A percentile compares a stretch with the other conserved stretches of the same genome.
phyloP scores from a whole-genome alignment of 768 basidiomycete genomes.

The Tricholomella constricta region DNA sequence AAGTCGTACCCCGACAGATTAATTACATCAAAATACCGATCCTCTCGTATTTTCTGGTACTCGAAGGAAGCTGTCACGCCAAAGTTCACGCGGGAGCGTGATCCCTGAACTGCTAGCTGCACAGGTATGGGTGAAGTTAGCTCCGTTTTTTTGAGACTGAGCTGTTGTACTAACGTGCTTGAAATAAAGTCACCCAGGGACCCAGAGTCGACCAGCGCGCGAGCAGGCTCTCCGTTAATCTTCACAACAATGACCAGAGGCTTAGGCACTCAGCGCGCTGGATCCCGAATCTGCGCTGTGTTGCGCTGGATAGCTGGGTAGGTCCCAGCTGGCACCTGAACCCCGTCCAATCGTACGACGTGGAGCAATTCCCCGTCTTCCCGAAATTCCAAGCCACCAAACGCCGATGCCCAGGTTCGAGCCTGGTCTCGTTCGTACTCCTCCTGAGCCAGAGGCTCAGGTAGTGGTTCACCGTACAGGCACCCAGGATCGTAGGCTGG shows the following conservation, averaged over 20 bases:
- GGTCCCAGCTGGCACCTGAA: not conserved
- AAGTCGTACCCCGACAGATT: too few species aligned
- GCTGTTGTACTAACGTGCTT: conserved; percentile 34
- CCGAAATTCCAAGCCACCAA: not conserved
- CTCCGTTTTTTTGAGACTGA: conserved; percentile 25
- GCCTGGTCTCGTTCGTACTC: not conserved
- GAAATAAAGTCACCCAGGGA: conserved; percentile 42
- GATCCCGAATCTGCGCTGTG: conserved; percentile 1
- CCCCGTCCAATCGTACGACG: not conserved
- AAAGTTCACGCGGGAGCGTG: conserved; percentile 35
- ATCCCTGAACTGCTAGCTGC: conserved; percentile 43
- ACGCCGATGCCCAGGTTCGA: not conserved
- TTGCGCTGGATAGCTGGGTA: conserved; percentile 26
- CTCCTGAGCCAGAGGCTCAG: not conserved
- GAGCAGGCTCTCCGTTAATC: conserved; percentile 33
- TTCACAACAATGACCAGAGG: conserved; percentile 32
- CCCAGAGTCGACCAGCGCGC: conserved; percentile 38
- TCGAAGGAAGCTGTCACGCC: conserved; percentile 1
- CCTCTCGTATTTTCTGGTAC: too few species aligned
- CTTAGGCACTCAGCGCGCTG: conserved; percentile 23
- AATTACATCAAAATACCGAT: too few species aligned
- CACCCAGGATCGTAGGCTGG: not conserved
- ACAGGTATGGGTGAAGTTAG: conserved; percentile 33
- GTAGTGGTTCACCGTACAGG: not conserved
- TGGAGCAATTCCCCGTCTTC: not conserved